phyloP scores from a whole-genome alignment of 495 filamentous ascomycete species.

The Aspergillus diversus region DNA sequence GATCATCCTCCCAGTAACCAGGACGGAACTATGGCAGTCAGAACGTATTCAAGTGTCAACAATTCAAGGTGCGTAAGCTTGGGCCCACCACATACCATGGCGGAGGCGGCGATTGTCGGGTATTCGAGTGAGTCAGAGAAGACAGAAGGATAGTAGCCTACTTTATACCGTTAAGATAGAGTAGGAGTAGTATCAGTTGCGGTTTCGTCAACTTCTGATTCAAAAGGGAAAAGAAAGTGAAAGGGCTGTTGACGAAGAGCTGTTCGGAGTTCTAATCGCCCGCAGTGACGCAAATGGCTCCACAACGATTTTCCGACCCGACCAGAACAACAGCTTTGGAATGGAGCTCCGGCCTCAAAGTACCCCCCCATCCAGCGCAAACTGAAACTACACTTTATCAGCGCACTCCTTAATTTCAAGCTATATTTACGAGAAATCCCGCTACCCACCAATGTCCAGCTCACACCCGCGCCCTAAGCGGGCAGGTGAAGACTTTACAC shows the following conservation, averaged over 20 bases:
- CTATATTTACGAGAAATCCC: background rate
- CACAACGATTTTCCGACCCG: conserved; percentile 53
- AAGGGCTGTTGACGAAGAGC: conserved; percentile 6
- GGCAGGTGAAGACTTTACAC: conserved; percentile 76
- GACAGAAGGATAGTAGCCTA: background rate
- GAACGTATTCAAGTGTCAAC: conserved; percentile 12
- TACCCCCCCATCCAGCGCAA: background rate
- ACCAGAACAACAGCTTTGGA: conserved; percentile 16
- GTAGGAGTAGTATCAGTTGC: background rate
- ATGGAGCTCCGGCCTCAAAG: background rate
- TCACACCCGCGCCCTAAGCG: conserved; percentile 77
- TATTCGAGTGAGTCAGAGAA: background rate
- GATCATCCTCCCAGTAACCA: conserved; percentile 59
- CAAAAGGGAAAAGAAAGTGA: conserved; percentile 4
- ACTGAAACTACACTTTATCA: too few species aligned
- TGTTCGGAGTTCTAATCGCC: conserved; percentile 25
- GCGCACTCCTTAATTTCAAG: too few species aligned
- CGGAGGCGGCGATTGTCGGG: conserved; percentile 8
- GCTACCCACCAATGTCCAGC: conserved; percentile 57
- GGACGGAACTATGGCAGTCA: conserved; percentile 51
- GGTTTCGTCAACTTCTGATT: background rate
- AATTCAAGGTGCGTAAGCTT: background rate
- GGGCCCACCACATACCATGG: conserved; percentile 33
- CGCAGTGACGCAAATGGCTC: conserved; percentile 49
- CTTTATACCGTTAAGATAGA: background rate